These are phyloP conservation scores for Vaccinium darrowii DNA, from an alignment of 148 eudicot genomes.

Conservation along the genomic window DNA sequence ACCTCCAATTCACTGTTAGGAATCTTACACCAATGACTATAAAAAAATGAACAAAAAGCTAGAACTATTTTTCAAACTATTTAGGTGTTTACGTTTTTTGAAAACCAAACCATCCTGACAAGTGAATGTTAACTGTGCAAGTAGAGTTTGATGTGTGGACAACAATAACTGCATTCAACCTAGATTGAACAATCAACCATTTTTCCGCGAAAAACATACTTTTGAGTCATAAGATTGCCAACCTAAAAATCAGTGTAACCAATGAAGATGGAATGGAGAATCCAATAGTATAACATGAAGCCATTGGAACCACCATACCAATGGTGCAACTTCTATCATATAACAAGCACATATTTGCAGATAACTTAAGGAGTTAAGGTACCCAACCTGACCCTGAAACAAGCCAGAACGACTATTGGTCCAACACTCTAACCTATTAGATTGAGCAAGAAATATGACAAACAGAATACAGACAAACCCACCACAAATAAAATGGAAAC, in stretches of 20 bases:
- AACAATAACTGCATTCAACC: neutral
- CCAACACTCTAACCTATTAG: neutral
- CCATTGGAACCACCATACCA: neutral
- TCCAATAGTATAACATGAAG: neutral
- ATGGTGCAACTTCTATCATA: slow-evolving; percentile 1
- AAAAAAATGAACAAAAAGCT: neutral
- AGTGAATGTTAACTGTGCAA: neutral
- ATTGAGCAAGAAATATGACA: neutral
- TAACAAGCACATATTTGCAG: neutral
- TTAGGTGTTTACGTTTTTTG: neutral
- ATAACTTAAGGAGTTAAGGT: neutral
- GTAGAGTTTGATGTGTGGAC: neutral
- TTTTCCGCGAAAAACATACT: neutral
- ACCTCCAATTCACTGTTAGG: neutral
- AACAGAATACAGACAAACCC: neutral
- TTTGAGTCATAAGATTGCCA: neutral
- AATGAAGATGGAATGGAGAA: neutral
- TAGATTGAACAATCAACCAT: neutral
- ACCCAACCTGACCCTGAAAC: neutral
- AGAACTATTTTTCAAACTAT: neutral
- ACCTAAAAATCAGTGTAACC: neutral
- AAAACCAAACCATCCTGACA: neutral
- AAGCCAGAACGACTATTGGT: neutral
- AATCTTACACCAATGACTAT: neutral
- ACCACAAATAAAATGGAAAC: neutral